phyloP scores from a whole-genome alignment of 306 rosid species.

The Canavalia gladiata region DNA sequence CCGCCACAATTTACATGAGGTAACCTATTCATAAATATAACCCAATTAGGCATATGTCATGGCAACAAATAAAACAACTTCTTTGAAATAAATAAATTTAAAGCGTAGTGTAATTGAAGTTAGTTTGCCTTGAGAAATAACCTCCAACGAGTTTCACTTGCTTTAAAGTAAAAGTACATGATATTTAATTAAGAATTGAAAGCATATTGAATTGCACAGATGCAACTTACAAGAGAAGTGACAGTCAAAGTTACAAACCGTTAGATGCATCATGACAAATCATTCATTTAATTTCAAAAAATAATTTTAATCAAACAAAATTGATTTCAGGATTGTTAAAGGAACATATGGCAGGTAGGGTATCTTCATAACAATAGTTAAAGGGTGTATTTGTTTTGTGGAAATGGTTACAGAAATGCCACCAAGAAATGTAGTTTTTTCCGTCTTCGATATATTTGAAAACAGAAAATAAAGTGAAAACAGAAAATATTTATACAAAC shows the following conservation, averaged over 20 bases:
- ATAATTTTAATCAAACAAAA: conserved; percentile 7
- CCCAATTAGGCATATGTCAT: conserved; percentile 42
- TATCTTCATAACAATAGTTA: neutral
- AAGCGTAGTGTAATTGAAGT: neutral
- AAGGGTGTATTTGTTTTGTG: no score
- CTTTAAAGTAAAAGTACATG: conserved; percentile 28
- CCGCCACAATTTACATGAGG: conserved; percentile 96
- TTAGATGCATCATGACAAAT: conserved; percentile 19
- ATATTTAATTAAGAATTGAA: conserved; percentile 23
- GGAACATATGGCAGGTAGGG: conserved; percentile 26
- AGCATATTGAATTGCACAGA: neutral
- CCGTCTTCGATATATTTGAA: no score
- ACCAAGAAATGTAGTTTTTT: no score
- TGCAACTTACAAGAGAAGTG: conserved; percentile 7
- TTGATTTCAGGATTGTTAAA: conserved; percentile 16
- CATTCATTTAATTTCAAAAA: neutral
- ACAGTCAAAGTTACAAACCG: conserved; percentile 12
- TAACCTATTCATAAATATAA: conserved; percentile 72
- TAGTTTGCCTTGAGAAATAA: conserved; percentile 39
- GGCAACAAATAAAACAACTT: conserved; percentile 44
- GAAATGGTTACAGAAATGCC: no score
- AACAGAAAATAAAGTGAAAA: no score
- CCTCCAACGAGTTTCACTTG: neutral
- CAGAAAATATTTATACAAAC: no score
- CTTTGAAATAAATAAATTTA: conserved; percentile 37